Evolutionary conservation across 345 rosid genomes (phyloP), one percentile per base, ranked within the genome.

Genomic region (Clarkia xantiana): DNA sequence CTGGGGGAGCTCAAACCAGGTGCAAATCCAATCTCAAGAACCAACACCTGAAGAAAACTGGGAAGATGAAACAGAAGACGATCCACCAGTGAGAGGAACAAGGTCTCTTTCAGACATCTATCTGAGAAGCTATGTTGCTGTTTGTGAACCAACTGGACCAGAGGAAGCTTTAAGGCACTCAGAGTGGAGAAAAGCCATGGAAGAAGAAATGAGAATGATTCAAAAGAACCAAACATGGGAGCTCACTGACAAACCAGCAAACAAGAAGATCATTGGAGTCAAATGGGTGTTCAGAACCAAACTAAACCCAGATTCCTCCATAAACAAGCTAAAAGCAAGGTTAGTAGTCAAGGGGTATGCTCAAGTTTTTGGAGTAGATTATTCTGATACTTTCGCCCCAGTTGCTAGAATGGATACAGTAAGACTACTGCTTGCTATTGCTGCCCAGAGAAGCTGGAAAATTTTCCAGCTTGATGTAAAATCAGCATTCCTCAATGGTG

Each of bases 331-430:
- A 16, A 58, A 64, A 15, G 63, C 46, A 0, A 47, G 42, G 3
- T 36, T 63, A 0, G 53, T 63, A 0, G 57, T 48, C 1, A 58
- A 57, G 14, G 55, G 55, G 1, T 57, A 52, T 43, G 17, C 62
- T 0, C 48, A 63, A 40, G 2, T 11, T 0, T 18, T 8, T 4
- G 53, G 62, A 4, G 42, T 50, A 0, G 36, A 63, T n/a, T 63
- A 44, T 10, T 5, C 34, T 1, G 22, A 62, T 2, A 50, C 55
- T 0, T 55, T 62, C 42, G 42, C 60, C 1, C 50, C 9, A 0
- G 60, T 61, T 0, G 60, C 65, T 2, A 25, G 34, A 8, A 6
- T 45, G 1, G 48, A 53, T 9, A 61, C 50, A 0, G 18, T 62
- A 0, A 19, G 53, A 3, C 0, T 49, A 15, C 15, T 55, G 0